Percentiles rank a stretch among this genome's conserved stretches.
Evolutionary conservation across 352 stramenopile species (phyloP).

Genomic region (Elongisporangium undulatum): DNA sequence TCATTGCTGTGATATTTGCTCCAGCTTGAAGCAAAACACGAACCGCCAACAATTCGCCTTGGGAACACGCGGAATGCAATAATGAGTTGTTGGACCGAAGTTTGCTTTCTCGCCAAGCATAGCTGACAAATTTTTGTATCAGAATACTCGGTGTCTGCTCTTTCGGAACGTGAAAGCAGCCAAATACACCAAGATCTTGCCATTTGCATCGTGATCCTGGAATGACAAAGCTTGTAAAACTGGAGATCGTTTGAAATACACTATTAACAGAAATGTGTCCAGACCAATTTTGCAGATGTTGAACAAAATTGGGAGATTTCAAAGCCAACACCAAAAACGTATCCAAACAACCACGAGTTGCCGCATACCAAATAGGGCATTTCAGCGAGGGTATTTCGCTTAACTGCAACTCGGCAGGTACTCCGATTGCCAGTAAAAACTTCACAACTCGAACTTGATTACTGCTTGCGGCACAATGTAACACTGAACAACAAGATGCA

Average conservation of each 20-base stretch:
- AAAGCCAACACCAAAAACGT: conserved; percentile 40
- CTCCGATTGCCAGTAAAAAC: conserved; percentile 45
- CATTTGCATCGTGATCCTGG: conserved; percentile 34
- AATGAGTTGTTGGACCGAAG: conserved; percentile 20
- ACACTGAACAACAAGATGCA: conserved; percentile 30
- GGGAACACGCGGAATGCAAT: conserved; percentile 34
- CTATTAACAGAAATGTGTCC: conserved; percentile 8
- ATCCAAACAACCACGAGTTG: conserved; percentile 29
- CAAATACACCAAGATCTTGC: conserved; percentile 51
- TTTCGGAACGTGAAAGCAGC: conserved; percentile 34
- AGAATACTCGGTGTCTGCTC: conserved; percentile 23
- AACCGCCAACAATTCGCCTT: conserved; percentile 28
- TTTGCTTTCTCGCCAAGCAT: conserved; percentile 21
- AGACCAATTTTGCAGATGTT: conserved; percentile 4
- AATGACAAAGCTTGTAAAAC: conserved; percentile 4
- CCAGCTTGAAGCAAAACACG: conserved; percentile 34
- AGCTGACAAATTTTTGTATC: conserved; percentile 51
- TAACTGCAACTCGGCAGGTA: conserved; percentile 29
- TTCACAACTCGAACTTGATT: conserved; percentile 33
- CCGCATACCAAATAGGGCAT: conserved; percentile 49
- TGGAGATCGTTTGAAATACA: conserved; percentile 4
- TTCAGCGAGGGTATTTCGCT: conserved; percentile 15
- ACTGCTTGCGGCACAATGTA: conserved; percentile 44
- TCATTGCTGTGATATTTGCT: conserved; percentile 21
- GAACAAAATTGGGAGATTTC: conserved; percentile 16